Evolutionary conservation across 1,284 basidiomycete species (phyloP).

Genomic region (Melampsora americana): DNA sequence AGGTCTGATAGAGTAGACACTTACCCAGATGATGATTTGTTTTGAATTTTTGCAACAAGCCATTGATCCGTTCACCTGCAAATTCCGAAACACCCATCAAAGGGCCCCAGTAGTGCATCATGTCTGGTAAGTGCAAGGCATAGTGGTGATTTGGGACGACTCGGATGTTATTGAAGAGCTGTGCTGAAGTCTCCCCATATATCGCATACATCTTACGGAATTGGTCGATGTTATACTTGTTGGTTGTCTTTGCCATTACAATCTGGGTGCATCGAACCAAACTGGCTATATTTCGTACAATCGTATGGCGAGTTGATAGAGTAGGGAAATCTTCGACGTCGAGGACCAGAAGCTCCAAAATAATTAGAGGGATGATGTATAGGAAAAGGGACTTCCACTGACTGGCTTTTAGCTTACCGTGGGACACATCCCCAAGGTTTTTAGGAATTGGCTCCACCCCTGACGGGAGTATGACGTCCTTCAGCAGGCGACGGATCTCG

Average conservation of each 20-base stretch:
- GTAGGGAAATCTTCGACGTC: neutral
- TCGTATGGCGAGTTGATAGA: neutral
- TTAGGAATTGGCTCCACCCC: neutral
- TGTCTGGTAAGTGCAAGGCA: neutral
- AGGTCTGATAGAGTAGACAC: neutral
- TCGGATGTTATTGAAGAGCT: neutral
- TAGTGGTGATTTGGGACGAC: conserved; percentile 9
- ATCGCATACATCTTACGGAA: neutral
- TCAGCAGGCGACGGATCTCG: conserved; percentile 5
- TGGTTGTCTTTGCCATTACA: neutral
- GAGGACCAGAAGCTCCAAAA: neutral
- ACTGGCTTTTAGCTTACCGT: neutral
- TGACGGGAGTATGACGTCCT: neutral
- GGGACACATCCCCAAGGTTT: neutral
- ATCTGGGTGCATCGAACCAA: conserved; percentile 7
- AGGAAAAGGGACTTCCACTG: neutral
- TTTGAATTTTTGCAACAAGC: neutral
- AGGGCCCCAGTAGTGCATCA: neutral
- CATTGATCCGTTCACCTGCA: neutral
- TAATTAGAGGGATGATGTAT: neutral
- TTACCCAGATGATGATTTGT: neutral
- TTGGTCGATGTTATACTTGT: neutral
- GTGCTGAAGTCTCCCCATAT: neutral
- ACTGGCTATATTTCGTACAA: neutral
- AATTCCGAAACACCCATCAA: conserved; percentile 10